Evolutionary conservation across 352 stramenopile genomes (phyloP), one percentile per base, ranked within the genome.

Genomic region (Globisporangium carolinianum): DNA sequence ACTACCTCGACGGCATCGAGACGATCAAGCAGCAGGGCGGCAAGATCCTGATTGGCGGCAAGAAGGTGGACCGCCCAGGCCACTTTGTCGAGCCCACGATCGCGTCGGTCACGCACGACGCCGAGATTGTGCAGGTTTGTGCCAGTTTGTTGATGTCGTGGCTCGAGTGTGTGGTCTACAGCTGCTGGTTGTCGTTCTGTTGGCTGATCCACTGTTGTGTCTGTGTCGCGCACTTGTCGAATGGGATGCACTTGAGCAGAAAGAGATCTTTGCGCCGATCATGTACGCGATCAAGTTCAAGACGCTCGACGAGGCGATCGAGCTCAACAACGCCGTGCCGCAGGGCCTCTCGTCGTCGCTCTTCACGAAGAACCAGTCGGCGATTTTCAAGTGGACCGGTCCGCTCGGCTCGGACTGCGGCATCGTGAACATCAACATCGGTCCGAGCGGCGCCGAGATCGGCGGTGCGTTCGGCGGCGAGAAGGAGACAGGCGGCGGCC

Each of bases 381-480:
- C 91, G n/a, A 87, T 97, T 53, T 97, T 97, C 66, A 90, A 96
- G 72, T 97, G 89, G 89, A 93, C 89, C 0, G 89, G 91, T 10
- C 83, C 89, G 10, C 61, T 80, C 36, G 91, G 91, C 58, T 96
- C 87, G 54, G 91, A 97, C 70, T 96, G 83, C 58, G 91, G 91
- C 52, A 97, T 97, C 52, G 89, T 97, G 48, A 97, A 97, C 71
- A 72, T 97, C 56, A 97, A 97, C 69, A 97, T 96, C 50, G 87
- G 87, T 17, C 86, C 89, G 10, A 96, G 83, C 38, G 91, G 91
- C 55, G 91, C 91, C 47, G 91, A 97, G 68, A 97, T 97, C 60
- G 91, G 91, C 35, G 89, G 90, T 47, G 91, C 91, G 14, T 97
- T 97, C 55, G 91, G 91, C 14, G 91, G 91, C 18, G 88, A 97